Evolutionary conservation across 257 asterid genomes (phyloP), one percentile per base, ranked within the genome.

Genomic region (Nicotiana sylvestris): DNA sequence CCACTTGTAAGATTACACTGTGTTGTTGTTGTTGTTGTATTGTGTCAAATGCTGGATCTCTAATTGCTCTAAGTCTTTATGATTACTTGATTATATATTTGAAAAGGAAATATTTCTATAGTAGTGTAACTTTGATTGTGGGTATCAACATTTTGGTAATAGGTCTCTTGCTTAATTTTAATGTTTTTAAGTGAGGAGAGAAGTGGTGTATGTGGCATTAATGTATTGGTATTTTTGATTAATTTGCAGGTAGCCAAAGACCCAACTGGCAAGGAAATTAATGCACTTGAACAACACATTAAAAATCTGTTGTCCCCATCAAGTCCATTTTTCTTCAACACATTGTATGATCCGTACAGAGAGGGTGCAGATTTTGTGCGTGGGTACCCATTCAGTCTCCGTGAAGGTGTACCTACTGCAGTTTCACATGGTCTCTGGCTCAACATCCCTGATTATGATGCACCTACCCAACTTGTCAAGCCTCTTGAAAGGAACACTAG

Each of bases 371-470:
- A 91, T 83, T 91, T 91, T 49, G 95, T 91, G 18, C 95, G 93
- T 3, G 93, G 93, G 1, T 91, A 91, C 87, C 95, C 95, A 4
- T 90, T 90, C 87, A 91, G 95, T 78, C 92, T 90, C 79, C 90
- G 92, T 30, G 93, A 90, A 76, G 93, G 92, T 21, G 93, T 83
- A 12, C 89, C 92, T 1, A 91, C 95, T 2, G 95, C 95, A 21
- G 91, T 90, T 33, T 91, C 95, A 13, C 95, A 91, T 76, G 95
- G 95, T 60, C 91, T 91, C 29, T 91, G 93, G 93, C 83, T 91
- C 55, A 91, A 91, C 88, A 91, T 91, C 51, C 95, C 95, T 2
- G 95, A 91, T 30, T 91, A 91, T 60, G 95, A 90, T 37, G 95
- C 95, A 25, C 95, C 93, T 2, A 91, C 95, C 5, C 95, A 91